Percentiles rank a stretch among this genome's conserved stretches.
phyloP scores from a whole-genome alignment of 2,329 filamentous ascomycete species.

The Clarireedia homoeocarpa region DNA sequence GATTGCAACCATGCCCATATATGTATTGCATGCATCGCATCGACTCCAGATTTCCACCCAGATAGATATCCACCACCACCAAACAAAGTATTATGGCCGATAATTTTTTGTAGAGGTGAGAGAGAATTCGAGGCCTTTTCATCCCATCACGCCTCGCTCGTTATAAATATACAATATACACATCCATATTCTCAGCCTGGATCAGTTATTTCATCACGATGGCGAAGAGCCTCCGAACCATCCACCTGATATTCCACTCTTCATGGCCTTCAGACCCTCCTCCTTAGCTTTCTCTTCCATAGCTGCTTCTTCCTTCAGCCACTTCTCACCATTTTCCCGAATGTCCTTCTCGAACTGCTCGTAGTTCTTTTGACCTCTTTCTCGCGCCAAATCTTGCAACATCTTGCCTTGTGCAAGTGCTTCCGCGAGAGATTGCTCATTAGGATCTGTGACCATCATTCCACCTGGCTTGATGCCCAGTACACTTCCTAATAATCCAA shows the following conservation, averaged over 20 bases:
- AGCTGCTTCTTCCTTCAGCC: conserved; percentile 87
- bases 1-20: too few relatives aligned
- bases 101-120: background rate
- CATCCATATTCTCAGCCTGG: too few relatives aligned
- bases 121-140: background rate
- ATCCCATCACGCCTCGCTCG: background rate
- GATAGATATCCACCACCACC: background rate
- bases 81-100: background rate
- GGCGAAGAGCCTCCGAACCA: conserved; percentile 35
- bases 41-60: background rate
- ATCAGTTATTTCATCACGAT: background rate
- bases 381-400: conserved; percentile 88
- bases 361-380: conserved; percentile 86
- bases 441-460: conserved; percentile 46
- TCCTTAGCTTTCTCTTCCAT: conserved; percentile 84
- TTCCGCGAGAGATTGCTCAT: conserved; percentile 61
- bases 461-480: conserved; percentile 70
- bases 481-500: conserved; percentile 61
- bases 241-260: conserved; percentile 58
- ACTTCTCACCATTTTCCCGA: conserved; percentile 85
- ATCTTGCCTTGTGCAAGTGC: conserved; percentile 91
- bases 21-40: background rate
- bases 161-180: background rate
- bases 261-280: conserved; percentile 89
- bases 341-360: conserved; percentile 86